A percentile compares a stretch with the other conserved stretches of the same genome.
Evolutionary conservation across 352 stramenopile genomes (phyloP).

Genomic region (Globisporangium recalcitrans): DNA sequence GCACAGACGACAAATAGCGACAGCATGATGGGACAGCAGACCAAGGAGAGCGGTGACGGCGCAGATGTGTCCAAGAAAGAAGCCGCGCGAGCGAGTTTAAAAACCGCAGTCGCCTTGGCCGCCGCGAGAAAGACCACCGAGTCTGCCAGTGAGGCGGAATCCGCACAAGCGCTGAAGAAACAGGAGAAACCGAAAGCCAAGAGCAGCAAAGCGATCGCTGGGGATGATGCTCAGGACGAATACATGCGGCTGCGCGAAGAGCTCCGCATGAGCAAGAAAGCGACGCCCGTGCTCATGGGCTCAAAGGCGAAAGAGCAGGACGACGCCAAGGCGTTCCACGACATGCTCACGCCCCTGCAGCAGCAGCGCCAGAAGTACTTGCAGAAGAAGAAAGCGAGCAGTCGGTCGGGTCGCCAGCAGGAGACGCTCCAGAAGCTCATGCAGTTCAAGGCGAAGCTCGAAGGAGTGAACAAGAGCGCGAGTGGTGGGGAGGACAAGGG

Average conservation of each 20-base stretch:
- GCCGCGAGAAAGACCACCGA: neutral
- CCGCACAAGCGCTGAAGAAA: neutral
- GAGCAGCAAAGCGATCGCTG: constrained; percentile 11
- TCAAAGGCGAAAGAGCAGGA: constrained; percentile 57
- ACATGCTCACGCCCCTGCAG: constrained; percentile 76
- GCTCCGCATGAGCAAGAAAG: constrained; percentile 58
- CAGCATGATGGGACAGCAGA: too few relatives aligned
- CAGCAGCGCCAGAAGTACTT: constrained; percentile 71
- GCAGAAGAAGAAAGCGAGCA: constrained; percentile 53
- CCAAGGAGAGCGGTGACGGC: neutral
- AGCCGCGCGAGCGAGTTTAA: constrained; percentile 20
- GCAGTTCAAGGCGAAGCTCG: constrained; percentile 53
- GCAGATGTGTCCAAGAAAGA: constrained; percentile 21
- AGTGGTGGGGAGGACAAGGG: constrained; percentile 7
- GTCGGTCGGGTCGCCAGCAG: constrained; percentile 45
- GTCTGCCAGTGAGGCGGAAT: neutral
- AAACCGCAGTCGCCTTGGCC: constrained; percentile 11
- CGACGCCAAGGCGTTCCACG: constrained; percentile 42
- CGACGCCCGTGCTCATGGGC: constrained; percentile 45
- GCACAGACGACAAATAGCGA: constrained; percentile 15
- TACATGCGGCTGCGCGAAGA: constrained; percentile 67
- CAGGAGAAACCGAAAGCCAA: constrained; percentile 10
- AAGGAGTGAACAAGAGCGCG: constrained; percentile 32
- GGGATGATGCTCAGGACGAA: constrained; percentile 38
- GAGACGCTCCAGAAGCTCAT: constrained; percentile 68